These are phyloP conservation scores for Taphrina pruni DNA, from an alignment of 1,139 yeast species.

Conservation along the genomic window DNA sequence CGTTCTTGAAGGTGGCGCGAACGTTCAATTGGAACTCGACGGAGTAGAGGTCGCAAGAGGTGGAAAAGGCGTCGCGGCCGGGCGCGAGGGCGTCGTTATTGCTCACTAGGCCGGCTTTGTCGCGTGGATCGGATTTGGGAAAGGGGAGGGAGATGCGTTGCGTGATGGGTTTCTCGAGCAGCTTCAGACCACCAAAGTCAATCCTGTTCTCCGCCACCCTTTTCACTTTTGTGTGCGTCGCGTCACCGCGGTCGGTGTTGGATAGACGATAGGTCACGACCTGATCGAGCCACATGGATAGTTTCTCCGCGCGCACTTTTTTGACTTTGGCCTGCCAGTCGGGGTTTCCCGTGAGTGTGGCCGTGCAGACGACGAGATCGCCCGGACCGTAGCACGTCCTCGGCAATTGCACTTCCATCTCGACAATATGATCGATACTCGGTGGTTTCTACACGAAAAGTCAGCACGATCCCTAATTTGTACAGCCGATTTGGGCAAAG, in stretches of 20 bases:
- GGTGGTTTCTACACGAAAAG: conserved; percentile 3
- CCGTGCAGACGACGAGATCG: conserved; percentile 35
- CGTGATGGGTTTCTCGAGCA: conserved; percentile 23
- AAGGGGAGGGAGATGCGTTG: conserved; percentile 21
- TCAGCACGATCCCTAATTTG: too few relatives aligned
- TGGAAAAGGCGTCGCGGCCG: conserved; percentile 20
- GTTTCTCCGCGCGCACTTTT: conserved; percentile 31
- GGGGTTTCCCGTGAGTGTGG: conserved; percentile 39
- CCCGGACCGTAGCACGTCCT: conserved; percentile 40
- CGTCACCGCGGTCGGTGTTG: background rate
- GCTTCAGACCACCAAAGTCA: conserved; percentile 30
- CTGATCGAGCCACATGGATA: conserved; percentile 32
- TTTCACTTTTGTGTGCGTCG: conserved; percentile 11
- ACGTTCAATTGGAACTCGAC: conserved; percentile 26
- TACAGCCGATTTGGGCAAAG: background rate
- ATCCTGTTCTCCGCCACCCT: conserved; percentile 24
- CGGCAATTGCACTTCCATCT: conserved; percentile 40
- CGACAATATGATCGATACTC: conserved; percentile 37
- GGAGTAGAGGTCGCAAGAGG: conserved; percentile 18
- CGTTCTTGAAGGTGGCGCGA: conserved; percentile 34
- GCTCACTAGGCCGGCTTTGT: conserved; percentile 29
- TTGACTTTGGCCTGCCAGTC: conserved; percentile 40
- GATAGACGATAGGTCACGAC: conserved; percentile 16
- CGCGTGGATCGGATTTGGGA: conserved; percentile 17
- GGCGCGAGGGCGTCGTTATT: conserved; percentile 18